Evolutionary conservation across 2,329 filamentous ascomycete species (phyloP), one percentile per base, ranked within the genome.

Genomic region (Aspergillus sojae): DNA sequence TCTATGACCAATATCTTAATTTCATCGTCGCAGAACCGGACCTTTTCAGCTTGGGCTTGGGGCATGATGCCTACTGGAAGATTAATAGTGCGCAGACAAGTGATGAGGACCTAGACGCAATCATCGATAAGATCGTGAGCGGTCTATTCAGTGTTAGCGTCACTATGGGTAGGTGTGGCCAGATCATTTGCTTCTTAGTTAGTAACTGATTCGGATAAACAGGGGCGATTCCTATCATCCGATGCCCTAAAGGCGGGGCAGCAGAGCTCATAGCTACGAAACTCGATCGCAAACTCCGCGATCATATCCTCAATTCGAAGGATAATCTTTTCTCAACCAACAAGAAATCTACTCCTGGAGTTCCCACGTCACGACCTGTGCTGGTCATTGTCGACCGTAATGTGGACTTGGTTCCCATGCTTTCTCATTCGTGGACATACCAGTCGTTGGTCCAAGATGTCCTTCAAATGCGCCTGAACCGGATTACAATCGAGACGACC

Each of bases 91-190:
- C 91, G 19, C 89, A 92, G 74, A 96, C 93, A 3, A 92, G 90
- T 68, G 95, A 98, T 71, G 92, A 95, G 63, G 91, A 95, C 74
- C 85, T 99, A 60, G 95, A 98, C 73, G 84, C 86, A 58, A 89
- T 95, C 43, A 87, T 99, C 36, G 94, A 99, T 77, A 89, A 89
- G 69, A 94, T 98, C 67, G 95, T 99, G 57, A 96, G 91, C 72
- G 95, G 95, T 0, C 82, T 99, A n/a, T 99, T 98, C 80, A 97
- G 94, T 67, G 95, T 99, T 56, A 90, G 95, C 64, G 95, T 96
- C n/a, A 99, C 95, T 5, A 97, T 97, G 93, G 94, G 93, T 90
- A 84, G 63, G 83, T 61, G 30, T 5, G 19, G 23, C 9, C 43
- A n/a, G 12, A 23, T 23, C 54, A n/a, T 39, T n/a, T 19, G 16